Evolutionary conservation across 2,329 filamentous ascomycete genomes (phyloP).

Genomic region (Epichloe bromicola): DNA sequence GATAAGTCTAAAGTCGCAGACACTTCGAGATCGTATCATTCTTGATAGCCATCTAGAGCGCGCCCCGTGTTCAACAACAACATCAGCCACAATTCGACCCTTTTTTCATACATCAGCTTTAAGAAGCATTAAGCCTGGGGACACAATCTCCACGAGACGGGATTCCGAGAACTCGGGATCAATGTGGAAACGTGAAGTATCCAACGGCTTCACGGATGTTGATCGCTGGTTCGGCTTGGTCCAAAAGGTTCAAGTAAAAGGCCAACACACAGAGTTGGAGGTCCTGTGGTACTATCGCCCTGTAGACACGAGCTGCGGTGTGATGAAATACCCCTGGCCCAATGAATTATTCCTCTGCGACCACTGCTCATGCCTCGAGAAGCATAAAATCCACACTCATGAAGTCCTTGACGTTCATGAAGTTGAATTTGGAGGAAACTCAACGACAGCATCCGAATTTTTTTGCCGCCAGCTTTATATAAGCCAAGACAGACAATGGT

Average conservation of each 20-base stretch:
- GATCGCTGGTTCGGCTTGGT: conserved; percentile 61
- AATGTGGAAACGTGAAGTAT: conserved; percentile 40
- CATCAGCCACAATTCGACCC: background rate
- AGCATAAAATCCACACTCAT: conserved; percentile 32
- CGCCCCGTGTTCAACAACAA: background rate
- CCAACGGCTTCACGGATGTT: conserved; percentile 28
- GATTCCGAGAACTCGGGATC: conserved; percentile 34
- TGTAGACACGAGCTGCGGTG: conserved; percentile 54
- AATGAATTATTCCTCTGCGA: conserved; percentile 70
- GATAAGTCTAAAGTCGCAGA: conserved; percentile 14
- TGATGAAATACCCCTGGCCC: conserved; percentile 52
- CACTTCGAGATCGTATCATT: conserved; percentile 17
- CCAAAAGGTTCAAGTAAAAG: conserved; percentile 34
- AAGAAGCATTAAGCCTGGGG: conserved; percentile 27
- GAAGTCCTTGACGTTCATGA: conserved; percentile 45
- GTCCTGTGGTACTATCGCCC: conserved; percentile 66
- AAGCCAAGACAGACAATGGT: conserved; percentile 46
- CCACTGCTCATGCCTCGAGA: conserved; percentile 55
- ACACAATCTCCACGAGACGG: conserved; percentile 34
- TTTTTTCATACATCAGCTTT: background rate
- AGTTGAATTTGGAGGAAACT: conserved; percentile 43
- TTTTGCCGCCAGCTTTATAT: conserved; percentile 63
- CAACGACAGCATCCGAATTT: conserved; percentile 35
- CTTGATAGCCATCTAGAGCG: conserved; percentile 16
- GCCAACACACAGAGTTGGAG: conserved; percentile 36